Evolutionary conservation across 345 rosid genomes (phyloP).

Genomic region (Acer negundo): DNA sequence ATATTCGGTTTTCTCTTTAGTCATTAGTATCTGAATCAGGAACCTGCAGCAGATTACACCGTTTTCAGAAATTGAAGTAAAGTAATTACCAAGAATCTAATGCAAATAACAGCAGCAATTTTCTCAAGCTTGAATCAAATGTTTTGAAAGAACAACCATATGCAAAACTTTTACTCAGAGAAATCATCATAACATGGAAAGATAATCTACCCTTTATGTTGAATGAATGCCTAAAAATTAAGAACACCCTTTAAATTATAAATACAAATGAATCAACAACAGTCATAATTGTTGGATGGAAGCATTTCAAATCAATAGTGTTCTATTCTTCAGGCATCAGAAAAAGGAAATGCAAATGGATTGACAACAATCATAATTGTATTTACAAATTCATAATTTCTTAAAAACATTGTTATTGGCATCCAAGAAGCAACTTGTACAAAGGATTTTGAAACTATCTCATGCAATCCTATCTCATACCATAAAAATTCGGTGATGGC

Average conservation of each 20-base stretch:
- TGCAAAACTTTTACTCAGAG: not conserved
- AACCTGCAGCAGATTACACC: conserved; percentile 26
- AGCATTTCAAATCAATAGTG: not conserved
- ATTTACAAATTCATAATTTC: no score
- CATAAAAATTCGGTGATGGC: not conserved
- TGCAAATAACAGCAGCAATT: not conserved
- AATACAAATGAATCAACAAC: not conserved
- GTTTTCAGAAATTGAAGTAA: not conserved
- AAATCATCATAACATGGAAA: no score
- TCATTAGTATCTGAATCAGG: conserved; percentile 27
- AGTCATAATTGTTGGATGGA: not conserved
- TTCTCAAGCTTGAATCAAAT: not conserved
- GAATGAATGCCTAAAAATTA: not conserved
- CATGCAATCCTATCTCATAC: not conserved
- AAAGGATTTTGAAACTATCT: not conserved
- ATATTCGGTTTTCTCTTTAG: conserved; percentile 25
- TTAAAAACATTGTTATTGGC: not conserved
- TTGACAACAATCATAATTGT: not conserved
- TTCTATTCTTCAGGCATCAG: not conserved
- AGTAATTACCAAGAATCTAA: conserved; percentile 12
- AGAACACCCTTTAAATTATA: not conserved
- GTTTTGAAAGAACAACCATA: not conserved
- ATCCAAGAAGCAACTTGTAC: not conserved
- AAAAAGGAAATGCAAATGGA: not conserved
- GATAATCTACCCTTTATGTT: no score